phyloP scores from a whole-genome alignment of 2,329 filamentous ascomycete genomes.

The Falciphora oryzae region DNA sequence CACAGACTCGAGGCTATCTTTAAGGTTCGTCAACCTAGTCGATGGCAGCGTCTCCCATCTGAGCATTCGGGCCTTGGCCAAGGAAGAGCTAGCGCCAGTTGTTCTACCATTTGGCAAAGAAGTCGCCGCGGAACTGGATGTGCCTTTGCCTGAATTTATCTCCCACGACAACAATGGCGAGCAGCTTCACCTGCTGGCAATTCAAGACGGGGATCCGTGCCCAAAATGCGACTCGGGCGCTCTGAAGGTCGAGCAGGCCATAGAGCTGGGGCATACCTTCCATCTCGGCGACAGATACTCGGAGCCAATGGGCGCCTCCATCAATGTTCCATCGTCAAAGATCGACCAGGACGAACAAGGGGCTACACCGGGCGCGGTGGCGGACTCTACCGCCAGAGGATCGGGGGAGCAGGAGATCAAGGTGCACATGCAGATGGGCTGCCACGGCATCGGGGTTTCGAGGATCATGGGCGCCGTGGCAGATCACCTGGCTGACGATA shows the following conservation, averaged over 20 bases:
- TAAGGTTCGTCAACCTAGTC: constrained; percentile 26
- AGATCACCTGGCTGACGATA: constrained; percentile 63
- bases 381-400: neutral
- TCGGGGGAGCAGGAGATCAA: constrained; percentile 11
- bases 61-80: neutral
- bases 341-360: neutral
- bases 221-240: constrained; percentile 59
- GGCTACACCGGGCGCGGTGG: constrained; percentile 10
- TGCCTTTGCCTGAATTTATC: neutral
- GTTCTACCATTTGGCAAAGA: constrained; percentile 4
- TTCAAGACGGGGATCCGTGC: constrained; percentile 65
- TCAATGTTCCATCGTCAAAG: constrained; percentile 37
- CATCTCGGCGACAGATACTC: constrained; percentile 88
- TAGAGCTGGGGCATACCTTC: constrained; percentile 94
- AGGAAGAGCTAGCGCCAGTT: neutral
- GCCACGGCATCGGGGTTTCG: constrained; percentile 90
- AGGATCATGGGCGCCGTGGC: constrained; percentile 84
- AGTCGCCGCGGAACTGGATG: neutral
- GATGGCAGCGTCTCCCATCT: constrained; percentile 26
- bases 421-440: constrained; percentile 82
- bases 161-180: constrained; percentile 19
- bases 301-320: constrained; percentile 60
- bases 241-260: constrained; percentile 63
- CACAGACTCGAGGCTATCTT: neutral
- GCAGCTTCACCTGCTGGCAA: constrained; percentile 58